Evolutionary conservation across 208 protist genomes (phyloP).

Genomic region (Trypanosoma scelopori): DNA sequence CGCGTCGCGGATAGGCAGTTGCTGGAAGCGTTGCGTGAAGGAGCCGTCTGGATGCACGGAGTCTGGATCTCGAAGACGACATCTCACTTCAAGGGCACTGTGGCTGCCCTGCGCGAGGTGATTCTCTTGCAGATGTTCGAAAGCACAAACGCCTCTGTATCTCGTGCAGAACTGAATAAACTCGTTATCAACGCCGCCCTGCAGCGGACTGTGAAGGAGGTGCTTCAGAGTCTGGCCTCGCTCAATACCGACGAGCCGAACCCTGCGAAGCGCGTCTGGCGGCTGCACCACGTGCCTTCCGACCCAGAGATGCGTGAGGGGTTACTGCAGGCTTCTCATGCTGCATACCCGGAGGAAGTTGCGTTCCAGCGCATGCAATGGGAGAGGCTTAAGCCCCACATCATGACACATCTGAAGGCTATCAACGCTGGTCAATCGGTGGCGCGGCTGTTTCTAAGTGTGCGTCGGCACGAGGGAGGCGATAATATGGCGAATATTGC

Average conservation of each 20-base stretch:
- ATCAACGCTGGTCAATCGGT: constrained; percentile 40
- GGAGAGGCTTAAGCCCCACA: constrained; percentile 36
- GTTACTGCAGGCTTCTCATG: constrained; percentile 29
- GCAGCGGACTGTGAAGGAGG: constrained; percentile 57
- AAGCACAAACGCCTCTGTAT: constrained; percentile 51
- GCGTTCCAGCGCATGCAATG: constrained; percentile 52
- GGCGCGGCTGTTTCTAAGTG: constrained; percentile 35
- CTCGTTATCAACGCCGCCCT: constrained; percentile 39
- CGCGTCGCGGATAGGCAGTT: constrained; percentile 39
- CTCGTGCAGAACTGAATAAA: constrained; percentile 59
- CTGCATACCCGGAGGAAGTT: constrained; percentile 41
- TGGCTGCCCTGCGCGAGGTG: constrained; percentile 72
- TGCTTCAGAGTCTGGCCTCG: constrained; percentile 52
- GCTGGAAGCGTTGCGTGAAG: constrained; percentile 46
- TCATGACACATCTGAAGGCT: constrained; percentile 44
- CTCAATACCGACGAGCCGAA: constrained; percentile 53
- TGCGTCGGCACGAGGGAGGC: constrained; percentile 1
- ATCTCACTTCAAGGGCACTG: constrained; percentile 55
- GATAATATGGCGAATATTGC: constrained; percentile 9
- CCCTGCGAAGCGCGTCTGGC: constrained; percentile 60
- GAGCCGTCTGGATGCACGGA: constrained; percentile 77
- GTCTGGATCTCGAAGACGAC: constrained; percentile 75
- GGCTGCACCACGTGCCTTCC: constrained; percentile 51
- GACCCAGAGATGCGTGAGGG: constrained; percentile 23
- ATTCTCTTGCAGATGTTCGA: constrained; percentile 65